Evolutionary conservation across 2,329 filamentous ascomycete genomes (phyloP).

Genomic region (Neoarthrinium moseri): DNA sequence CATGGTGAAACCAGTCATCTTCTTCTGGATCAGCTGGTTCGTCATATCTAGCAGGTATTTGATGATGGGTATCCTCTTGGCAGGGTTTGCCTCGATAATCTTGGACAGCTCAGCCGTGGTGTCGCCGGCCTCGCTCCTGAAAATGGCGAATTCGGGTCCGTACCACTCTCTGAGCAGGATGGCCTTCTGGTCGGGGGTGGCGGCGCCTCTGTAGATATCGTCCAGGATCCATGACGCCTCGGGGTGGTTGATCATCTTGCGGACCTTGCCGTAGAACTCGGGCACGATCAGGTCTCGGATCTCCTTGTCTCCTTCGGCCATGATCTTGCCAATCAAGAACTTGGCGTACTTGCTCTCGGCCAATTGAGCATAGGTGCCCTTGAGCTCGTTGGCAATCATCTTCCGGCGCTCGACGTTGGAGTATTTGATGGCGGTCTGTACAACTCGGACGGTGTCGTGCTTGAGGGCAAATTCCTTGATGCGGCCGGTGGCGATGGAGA

Average conservation of each 20-base stretch:
- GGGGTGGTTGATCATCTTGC: conserved; percentile 90
- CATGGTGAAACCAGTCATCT: conserved; percentile 95
- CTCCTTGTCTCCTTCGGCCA: conserved; percentile 86
- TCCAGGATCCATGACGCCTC: conserved; percentile 98
- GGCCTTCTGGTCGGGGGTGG: conserved; percentile 82
- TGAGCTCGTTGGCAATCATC: conserved; percentile 82
- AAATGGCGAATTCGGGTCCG: conserved; percentile 85
- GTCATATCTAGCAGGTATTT: conserved; percentile 81
- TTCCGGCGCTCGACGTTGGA: conserved; percentile 80
- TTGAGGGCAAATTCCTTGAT: conserved; percentile 97
- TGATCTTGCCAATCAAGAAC: conserved; percentile 92
- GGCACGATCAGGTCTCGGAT: conserved; percentile 86
- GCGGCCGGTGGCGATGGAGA: conserved; percentile 83
- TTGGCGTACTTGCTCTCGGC: conserved; percentile 97
- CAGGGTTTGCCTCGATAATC: conserved; percentile 75
- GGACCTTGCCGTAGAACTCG: conserved; percentile 93
- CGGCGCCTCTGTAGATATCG: conserved; percentile 89
- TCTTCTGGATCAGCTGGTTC: conserved; percentile 93
- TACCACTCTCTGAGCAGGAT: conserved; percentile 92
- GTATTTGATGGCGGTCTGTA: conserved; percentile 97
- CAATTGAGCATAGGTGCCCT: conserved; percentile 78
- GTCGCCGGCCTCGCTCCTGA: conserved; percentile 57
- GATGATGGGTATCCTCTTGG: conserved; percentile 86
- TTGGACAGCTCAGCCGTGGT: conserved; percentile 67
- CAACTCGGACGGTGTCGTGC: conserved; percentile 94